Evolutionary conservation across 371 early-diverging fungal genomes (phyloP), one percentile per base, ranked within the genome.

Genomic region (Rhizopus arrhizus): DNA sequence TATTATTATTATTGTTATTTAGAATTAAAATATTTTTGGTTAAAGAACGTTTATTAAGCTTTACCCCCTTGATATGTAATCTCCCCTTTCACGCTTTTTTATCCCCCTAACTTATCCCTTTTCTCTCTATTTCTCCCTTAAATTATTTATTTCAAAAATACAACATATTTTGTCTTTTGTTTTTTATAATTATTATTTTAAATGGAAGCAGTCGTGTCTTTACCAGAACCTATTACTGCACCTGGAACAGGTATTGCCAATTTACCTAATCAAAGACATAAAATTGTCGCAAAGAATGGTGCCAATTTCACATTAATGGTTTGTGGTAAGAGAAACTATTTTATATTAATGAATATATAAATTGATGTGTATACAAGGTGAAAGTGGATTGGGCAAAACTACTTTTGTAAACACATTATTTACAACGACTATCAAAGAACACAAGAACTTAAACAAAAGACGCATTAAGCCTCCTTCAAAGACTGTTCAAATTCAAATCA

Each of bases 191-290:
- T 54, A 31, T 53, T 46, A 29, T 29, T 28, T 10, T 36, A 40
- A 15, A 40, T n/a, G 32, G 45, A n/a, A 15, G 5, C 38, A 13
- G 13, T 43, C n/a, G 65, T 72, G 29, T 73, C 83, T 58, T 22
- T 22, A 22, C 22, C 22, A 22, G 69, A 74, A 16, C 77, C 84
- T 36, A 74, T 82, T 69, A 70, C 84, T 56, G 74, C 84, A 40
- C 72, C 73, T 45, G 90, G 90, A 65, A 93, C 98, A 63, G 99
- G 99, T 61, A 95, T 99, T 65, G 95, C 97, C 73, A 96, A 97
- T 83, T 83, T 99, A 64, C 99, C 99, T 50, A 98, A 99, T 84
- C 98, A 98, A 78, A 83, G 91, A 58, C 97, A 97, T 75, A 92
- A 93, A 81, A 96, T 95, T 79, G 94, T 94, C 53, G 93, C 93